Conservation (phyloP, 2,329 filamentous ascomycete genomes). For the Aaosphaeria pasadenensis region DNA sequence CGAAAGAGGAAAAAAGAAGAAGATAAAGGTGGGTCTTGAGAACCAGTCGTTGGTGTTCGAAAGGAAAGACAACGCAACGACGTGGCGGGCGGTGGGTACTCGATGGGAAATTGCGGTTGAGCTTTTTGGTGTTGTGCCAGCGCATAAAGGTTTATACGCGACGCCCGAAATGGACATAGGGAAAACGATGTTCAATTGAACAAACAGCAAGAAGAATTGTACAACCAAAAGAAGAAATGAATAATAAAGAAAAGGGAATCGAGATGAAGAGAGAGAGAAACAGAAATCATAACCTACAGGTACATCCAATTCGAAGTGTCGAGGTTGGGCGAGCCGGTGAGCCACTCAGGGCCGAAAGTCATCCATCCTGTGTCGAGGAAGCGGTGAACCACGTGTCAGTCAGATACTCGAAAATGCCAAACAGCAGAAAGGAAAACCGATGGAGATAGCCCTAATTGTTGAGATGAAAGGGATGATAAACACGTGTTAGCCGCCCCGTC, state of each 20-base stretch:
- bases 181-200: neutral
- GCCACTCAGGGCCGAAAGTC: constrained; percentile 65
- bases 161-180: neutral
- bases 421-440: no score
- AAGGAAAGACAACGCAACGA: no score
- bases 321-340: constrained; percentile 56
- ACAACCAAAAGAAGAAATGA: neutral
- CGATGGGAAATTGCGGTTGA: no score
- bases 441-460: no score
- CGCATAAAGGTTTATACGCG: no score
- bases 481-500: no score
- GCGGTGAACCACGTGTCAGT: constrained; percentile 39
- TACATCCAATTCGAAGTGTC: constrained; percentile 61
- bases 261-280: neutral
- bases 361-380: constrained; percentile 48
- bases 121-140: no score
- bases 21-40: no score
- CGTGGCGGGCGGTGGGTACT: no score
- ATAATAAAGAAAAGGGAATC: neutral
- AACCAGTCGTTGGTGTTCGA: no score
- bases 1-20: no score
- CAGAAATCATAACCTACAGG: constrained; percentile 35
- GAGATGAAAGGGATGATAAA: no score
- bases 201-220: neutral
- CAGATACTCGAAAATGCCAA: constrained; percentile 8